These are phyloP conservation scores for Diaporthe amygdali DNA, from an alignment of 2,329 filamentous ascomycete species.

Conservation along the genomic window DNA sequence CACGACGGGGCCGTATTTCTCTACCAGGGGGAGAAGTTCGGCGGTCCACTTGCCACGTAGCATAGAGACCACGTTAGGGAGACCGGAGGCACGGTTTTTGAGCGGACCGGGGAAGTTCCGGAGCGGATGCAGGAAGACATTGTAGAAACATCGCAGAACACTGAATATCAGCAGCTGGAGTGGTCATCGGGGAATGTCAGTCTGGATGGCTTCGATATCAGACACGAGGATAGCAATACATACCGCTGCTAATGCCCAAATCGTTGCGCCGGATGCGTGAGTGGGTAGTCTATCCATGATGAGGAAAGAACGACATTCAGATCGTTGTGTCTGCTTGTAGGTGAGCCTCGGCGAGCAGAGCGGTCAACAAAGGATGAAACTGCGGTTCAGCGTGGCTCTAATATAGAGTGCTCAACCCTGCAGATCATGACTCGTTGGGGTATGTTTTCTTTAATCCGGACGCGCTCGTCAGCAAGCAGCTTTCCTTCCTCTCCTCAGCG, in stretches of 20 bases:
- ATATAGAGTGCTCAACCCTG: background rate
- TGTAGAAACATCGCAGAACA: slow-evolving; percentile 12
- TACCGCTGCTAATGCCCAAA: slow-evolving; percentile 18
- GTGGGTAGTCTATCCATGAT: background rate
- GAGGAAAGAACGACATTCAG: background rate
- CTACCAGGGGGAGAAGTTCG: background rate
- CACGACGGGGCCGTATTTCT: slow-evolving; percentile 29
- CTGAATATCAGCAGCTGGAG: slow-evolving; percentile 1
- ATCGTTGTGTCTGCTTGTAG: background rate
- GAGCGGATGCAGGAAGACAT: slow-evolving; percentile 26
- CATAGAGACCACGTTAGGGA: background rate
- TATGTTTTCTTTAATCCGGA: background rate
- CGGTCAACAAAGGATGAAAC: background rate
- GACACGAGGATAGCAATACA: background rate
- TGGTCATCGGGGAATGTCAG: background rate
- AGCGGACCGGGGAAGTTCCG: slow-evolving; percentile 21
- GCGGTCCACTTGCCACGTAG: slow-evolving; percentile 10
- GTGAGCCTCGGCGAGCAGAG: background rate
- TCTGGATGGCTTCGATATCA: too few relatives aligned
- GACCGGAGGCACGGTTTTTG: slow-evolving; percentile 4
- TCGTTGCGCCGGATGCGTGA: background rate
- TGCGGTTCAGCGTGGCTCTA: background rate
- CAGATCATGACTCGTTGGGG: background rate
- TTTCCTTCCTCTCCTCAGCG: background rate
- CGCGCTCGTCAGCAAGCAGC: background rate